Evolutionary conservation across 73 alveolate genomes (phyloP), one percentile per base, ranked within the genome.

Genomic region (Tetrahymena malaccensis): DNA sequence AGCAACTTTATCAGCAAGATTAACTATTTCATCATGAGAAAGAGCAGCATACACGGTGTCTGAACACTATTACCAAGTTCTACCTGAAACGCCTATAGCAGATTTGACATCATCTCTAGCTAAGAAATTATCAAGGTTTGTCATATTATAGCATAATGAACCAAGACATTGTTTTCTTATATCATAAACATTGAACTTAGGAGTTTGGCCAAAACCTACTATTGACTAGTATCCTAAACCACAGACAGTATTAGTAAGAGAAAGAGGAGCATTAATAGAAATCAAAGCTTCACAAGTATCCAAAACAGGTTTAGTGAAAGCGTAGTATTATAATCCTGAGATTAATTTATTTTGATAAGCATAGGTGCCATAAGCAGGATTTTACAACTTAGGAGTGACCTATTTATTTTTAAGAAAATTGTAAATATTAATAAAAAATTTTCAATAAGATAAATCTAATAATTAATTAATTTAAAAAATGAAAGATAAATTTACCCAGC

Each of bases 141-240:
- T 34, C 94, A 96, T 56, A 85, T 96, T 93, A 70, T 97, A 94
- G 96, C 98, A 96, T 21, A 96, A 95, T 13, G 98, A 96, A 85
- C 97, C 97, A 55, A 56, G 19, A 37, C 97, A 96, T 21, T 93
- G 85, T 56, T 94, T 40, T 93, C 98, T 96, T 34, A 96, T 94
- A 93, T 97, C 98, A 85, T 97, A 97, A 19, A 97, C 97, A 44
- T 97, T 97, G 95, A 97, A 94, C 31, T 95, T 93, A 5, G 98
- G 98, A 94, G 84, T 70, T 11, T 94, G 96, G 10, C 96, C 96
- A 89, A 33, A 17, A 3, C 98, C 98, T 40, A 94, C 96, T 93
- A 96, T 94, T 4, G 94, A 10, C 84, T 94, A 38, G 35, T 57
- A 94, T 85, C 93, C 57, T 34, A 96, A 43, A 43, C 85, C 40